A percentile compares a stretch with the other conserved stretches of the same genome.
Conservation (phyloP, 2,329 filamentous ascomycete species). For the Claviceps digitariae region DNA sequence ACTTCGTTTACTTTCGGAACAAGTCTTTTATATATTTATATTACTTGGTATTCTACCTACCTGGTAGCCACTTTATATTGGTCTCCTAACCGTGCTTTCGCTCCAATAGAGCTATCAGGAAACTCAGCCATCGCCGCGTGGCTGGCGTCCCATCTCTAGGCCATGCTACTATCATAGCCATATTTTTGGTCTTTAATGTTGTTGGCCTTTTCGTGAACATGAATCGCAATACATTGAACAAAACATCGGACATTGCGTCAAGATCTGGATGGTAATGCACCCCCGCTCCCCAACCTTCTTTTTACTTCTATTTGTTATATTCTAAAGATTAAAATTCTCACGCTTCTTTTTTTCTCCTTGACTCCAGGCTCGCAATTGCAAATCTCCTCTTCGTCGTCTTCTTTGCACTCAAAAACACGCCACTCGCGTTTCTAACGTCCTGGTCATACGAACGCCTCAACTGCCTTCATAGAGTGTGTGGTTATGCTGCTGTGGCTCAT, state of each 20-base stretch:
- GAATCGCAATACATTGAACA: constrained; percentile 16
- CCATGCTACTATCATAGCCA: constrained; percentile 16
- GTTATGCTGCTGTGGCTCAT: constrained; percentile 32
- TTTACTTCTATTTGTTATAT: neutral
- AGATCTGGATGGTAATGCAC: constrained; percentile 24
- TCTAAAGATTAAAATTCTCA: neutral
- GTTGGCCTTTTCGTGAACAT: constrained; percentile 20
- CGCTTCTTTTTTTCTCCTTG: neutral
- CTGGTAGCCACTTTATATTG: neutral
- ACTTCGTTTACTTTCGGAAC: neutral
- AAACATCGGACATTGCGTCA: constrained; percentile 22
- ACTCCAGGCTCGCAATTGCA: constrained; percentile 22
- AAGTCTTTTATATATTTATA: too few species aligned
- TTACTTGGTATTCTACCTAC: neutral
- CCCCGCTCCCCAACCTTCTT: too few species aligned
- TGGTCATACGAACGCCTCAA: constrained; percentile 48
- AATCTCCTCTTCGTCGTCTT: constrained; percentile 41
- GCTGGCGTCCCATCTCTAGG: constrained; percentile 18
- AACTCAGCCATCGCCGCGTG: constrained; percentile 13
- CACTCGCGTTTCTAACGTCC: constrained; percentile 35
- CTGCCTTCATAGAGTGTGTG: constrained; percentile 39
- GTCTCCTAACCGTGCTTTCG: neutral
- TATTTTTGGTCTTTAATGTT: constrained; percentile 22
- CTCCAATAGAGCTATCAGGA: constrained; percentile 14
- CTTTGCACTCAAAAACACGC: constrained; percentile 44